phyloP scores from a whole-genome alignment of 768 basidiomycete genomes.

The Tylopilus intermedius region DNA sequence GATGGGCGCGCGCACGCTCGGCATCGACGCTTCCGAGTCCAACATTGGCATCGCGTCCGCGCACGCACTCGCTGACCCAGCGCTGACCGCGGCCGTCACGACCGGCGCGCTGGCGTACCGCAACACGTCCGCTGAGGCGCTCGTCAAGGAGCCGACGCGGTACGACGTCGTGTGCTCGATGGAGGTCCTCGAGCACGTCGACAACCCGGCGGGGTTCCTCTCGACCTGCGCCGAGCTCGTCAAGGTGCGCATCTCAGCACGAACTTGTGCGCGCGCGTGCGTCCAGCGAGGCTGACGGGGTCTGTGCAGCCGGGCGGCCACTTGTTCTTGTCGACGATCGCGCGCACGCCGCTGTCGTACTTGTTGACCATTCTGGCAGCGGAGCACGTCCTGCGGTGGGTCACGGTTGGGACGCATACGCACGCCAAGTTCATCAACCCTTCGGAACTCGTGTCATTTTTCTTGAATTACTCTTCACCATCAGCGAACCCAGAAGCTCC shows the following conservation, averaged over 20 bases:
- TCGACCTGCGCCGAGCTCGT: slow-evolving; percentile 76
- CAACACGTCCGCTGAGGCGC: slow-evolving; percentile 68
- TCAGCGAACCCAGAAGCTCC: slow-evolving; percentile 3
- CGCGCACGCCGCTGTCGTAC: slow-evolving; percentile 75
- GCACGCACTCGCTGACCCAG: slow-evolving; percentile 77
- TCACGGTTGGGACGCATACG: slow-evolving; percentile 85
- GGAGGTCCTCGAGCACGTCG: slow-evolving; percentile 98
- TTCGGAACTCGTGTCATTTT: slow-evolving; percentile 78
- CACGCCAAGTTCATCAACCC: slow-evolving; percentile 88
- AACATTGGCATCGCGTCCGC: slow-evolving; percentile 83
- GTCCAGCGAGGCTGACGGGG: no score
- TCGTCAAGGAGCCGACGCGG: slow-evolving; percentile 57
- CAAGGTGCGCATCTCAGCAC: slow-evolving; percentile 53
- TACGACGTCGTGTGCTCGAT: slow-evolving; percentile 95
- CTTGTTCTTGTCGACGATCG: slow-evolving; percentile 91
- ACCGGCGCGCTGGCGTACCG: slow-evolving; percentile 53
- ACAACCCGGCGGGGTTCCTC: slow-evolving; percentile 83
- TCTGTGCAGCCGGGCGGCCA: slow-evolving; percentile 82
- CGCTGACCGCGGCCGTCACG: slow-evolving; percentile 35
- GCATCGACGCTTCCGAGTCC: slow-evolving; percentile 85
- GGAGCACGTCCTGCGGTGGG: slow-evolving; percentile 75
- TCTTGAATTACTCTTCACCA: slow-evolving; percentile 50
- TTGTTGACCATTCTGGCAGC: slow-evolving; percentile 71
- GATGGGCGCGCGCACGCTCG: slow-evolving; percentile 81
- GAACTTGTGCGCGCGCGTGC: no score